Evolutionary conservation across 805 yeast species (phyloP), one percentile per base, ranked within the genome.

Genomic region (Sungouiozyma ichnusensis): DNA sequence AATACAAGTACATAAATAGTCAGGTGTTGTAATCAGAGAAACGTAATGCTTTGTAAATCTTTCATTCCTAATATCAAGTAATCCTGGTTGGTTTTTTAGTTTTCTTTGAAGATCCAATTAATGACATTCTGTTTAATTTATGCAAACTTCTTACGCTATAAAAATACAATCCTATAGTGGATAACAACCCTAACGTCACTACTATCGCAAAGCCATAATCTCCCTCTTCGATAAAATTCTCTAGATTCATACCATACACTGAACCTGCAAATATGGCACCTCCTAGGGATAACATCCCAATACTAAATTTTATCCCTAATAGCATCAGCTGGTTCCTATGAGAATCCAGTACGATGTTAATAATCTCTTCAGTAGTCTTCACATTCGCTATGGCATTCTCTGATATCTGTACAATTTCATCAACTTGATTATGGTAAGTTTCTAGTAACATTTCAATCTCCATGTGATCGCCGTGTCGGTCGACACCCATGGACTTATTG

Each of bases 191-290:
- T 2, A 62, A 16, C 1, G 53, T 46, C 1, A 69, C 59, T 4
- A 80, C 72, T 1, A 77, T 58, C 3, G 60, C 57, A 56, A 86
- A 84, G 27, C 96, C 96, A 48, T 72, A 71, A 42, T 74, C 72
- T 1, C 78, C 66, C 43, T 87, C 95, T 58, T 92, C 99, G 17
- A 92, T 79, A 56, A 84, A 87, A 63, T 90, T 92, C 55, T 83
- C 85, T 59, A 92, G 67, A 62, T 92, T 92, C 98, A 92, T 92
- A 31, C 99, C 99, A 61, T 88, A 92, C 9, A 86, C 66, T 0
- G 96, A 82, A 2, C 95, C 92, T 14, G 85, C 58, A 49, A 84
- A 85, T 37, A 94, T 66, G 1, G 92, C 81, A 14, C 80, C 74
- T 2, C 94, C 94, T 54, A 88, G 67, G 3, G 95, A 81, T 31